Conservation (phyloP, 1,284 basidiomycete species). For the Sporisorium reilianum region DNA sequence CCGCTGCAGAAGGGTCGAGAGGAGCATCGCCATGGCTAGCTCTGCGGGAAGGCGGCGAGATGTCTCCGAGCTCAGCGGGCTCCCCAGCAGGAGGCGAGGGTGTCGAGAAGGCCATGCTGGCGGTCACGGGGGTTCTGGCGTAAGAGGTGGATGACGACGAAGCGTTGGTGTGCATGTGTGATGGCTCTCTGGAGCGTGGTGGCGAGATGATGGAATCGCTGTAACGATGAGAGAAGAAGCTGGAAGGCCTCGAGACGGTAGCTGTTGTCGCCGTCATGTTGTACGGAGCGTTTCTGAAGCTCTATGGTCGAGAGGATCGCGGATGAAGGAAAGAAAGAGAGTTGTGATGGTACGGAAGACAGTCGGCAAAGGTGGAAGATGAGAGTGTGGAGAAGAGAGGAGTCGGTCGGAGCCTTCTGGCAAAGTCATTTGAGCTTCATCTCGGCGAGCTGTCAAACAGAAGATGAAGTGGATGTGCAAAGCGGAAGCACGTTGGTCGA, state of each 20-base stretch:
- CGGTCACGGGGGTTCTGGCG: conserved; percentile 5
- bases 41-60: conserved; percentile 5
- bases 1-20: conserved; percentile 1
- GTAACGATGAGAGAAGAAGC: conserved; percentile 19
- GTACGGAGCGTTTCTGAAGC: no score
- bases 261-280: conserved; percentile 34
- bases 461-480: conserved; percentile 4
- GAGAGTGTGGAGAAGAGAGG: not conserved
- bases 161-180: conserved; percentile 2
- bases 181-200: conserved; percentile 18
- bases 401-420: conserved; percentile 14
- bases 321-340: no score
- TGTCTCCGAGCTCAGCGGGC: not conserved
- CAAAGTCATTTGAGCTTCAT: conserved; percentile 16
- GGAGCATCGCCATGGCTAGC: conserved; percentile 12
- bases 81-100: conserved; percentile 5
- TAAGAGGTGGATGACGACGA: conserved; percentile 10
- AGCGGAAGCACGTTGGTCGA: conserved; percentile 7
- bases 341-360: not conserved
- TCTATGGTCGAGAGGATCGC: not conserved
- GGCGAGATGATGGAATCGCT: conserved; percentile 15
- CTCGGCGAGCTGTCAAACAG: conserved; percentile 4
- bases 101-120: conserved; percentile 15
- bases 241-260: conserved; percentile 16
- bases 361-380: not conserved